Evolutionary conservation across 2,329 filamentous ascomycete genomes (phyloP), one percentile per base, ranked within the genome.

Genomic region (Alternaria hordeiaustralica): DNA sequence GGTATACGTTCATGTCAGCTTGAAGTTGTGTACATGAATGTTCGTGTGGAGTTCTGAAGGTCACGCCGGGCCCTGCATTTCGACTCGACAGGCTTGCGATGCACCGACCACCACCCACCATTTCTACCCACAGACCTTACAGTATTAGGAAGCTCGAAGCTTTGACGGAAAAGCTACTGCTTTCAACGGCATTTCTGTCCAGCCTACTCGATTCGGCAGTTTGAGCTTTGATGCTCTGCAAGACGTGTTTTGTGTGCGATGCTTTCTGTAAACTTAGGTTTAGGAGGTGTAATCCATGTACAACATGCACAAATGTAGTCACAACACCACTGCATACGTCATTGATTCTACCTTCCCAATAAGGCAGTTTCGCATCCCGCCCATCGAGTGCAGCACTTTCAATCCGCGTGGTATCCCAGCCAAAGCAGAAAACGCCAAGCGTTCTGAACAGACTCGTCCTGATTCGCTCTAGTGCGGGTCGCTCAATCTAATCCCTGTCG

Each of bases 61-160:
- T 33, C 46, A 25, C n/a, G 30, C 45, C 9, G 54, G 47, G 51
- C 63, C 51, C 61, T 71, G 60, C 60, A 60, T 61, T 57, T 61
- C 43, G 33, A 53, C 20, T 53, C 28, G 44, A 26, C 59, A 23
- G 51, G 41, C 28, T 54, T 59, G 56, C 43, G 33, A 67, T 72
- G 71, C 67, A 66, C 66, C 69, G 68, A 68, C 70, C 67, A 71
- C 68, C 59, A 50, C 63, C 54, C 47, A 41, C 28, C 46, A 58
- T 43, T 23, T 18, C 43, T 50, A 59, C 45, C 56, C 49, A 63
- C 60, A 60, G 44, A 56, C 30, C 69, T 73, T 66, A 65, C 36
- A 41, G 36, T 41, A 75, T 73, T 75, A 75, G 76, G 76, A 60
- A 78, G 75, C 74, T 77, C 66, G 60, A 78, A 74, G 74, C 76